phyloP scores from a whole-genome alignment of 805 yeast species.

The Starmerella geochares region DNA sequence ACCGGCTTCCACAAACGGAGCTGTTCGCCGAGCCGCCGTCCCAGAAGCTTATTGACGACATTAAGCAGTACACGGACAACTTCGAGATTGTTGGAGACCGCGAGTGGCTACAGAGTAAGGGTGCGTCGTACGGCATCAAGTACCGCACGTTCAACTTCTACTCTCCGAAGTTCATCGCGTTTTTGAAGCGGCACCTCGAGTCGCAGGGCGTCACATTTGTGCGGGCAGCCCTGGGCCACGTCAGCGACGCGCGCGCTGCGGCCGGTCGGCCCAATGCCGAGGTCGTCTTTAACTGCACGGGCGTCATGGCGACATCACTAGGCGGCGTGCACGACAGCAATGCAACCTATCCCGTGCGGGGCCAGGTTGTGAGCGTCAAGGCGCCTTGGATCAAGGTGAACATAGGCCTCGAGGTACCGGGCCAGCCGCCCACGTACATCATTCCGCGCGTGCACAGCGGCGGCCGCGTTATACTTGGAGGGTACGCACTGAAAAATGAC shows the following conservation, averaged over 20 bases:
- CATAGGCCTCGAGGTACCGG: slow-evolving; percentile 25
- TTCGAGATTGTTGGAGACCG: slow-evolving; percentile 33
- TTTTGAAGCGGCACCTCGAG: slow-evolving; percentile 39
- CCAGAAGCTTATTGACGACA: slow-evolving; percentile 38
- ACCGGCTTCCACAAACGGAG: slow-evolving; percentile 47
- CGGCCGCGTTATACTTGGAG: slow-evolving; percentile 65
- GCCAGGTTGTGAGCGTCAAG: slow-evolving; percentile 63
- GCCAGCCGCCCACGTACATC: slow-evolving; percentile 45
- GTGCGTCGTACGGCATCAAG: slow-evolving; percentile 45
- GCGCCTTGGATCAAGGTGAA: slow-evolving; percentile 61
- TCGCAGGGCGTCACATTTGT: slow-evolving; percentile 43
- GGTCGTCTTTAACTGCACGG: slow-evolving; percentile 39
- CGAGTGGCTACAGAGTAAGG: slow-evolving; percentile 38
- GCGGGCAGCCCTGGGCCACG: slow-evolving; percentile 41
- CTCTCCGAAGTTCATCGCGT: slow-evolving; percentile 51
- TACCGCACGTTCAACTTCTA: slow-evolving; percentile 61
- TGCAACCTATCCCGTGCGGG: slow-evolving; percentile 59
- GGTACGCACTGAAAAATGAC: slow-evolving; percentile 54
- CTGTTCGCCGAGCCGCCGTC: slow-evolving; percentile 46
- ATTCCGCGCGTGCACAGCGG: slow-evolving; percentile 62
- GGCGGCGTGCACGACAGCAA: slow-evolving; percentile 55
- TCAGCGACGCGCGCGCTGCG: slow-evolving; percentile 41
- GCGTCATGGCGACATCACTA: slow-evolving; percentile 53
- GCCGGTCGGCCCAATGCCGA: slow-evolving; percentile 12
- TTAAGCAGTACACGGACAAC: slow-evolving; percentile 42